Evolutionary conservation across 2,329 filamentous ascomycete species (phyloP).

Genomic region (Exophiala spinifera): DNA sequence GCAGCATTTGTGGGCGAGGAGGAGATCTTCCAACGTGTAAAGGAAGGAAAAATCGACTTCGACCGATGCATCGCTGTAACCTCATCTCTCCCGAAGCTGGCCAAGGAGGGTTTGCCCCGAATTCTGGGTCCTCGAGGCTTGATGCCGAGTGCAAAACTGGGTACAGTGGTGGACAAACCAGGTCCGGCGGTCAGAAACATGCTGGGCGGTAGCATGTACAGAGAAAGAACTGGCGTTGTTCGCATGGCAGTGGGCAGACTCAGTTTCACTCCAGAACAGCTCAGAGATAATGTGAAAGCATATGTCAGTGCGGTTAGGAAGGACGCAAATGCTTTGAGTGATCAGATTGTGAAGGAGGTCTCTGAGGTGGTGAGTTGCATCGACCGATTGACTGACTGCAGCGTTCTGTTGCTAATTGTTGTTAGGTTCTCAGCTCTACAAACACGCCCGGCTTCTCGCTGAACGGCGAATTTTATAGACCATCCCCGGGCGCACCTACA

Average conservation of each 20-base stretch:
- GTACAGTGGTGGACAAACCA: constrained; percentile 83
- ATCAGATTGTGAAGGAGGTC: constrained; percentile 63
- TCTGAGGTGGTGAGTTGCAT: constrained; percentile 59
- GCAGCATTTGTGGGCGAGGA: constrained; percentile 83
- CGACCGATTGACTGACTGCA: not conserved
- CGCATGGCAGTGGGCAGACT: constrained; percentile 89
- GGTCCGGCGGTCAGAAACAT: constrained; percentile 72
- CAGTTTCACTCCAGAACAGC: constrained; percentile 79
- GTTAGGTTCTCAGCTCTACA: constrained; percentile 76
- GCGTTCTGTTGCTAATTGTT: constrained; percentile 32
- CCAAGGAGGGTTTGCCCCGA: constrained; percentile 74
- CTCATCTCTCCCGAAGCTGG: constrained; percentile 72
- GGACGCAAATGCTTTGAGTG: constrained; percentile 65
- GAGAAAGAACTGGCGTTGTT: constrained; percentile 79
- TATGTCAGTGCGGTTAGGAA: constrained; percentile 74
- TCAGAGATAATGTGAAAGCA: constrained; percentile 77
- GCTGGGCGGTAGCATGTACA: constrained; percentile 79
- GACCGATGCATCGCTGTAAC: constrained; percentile 85
- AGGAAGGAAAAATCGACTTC: constrained; percentile 75
- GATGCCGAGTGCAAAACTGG: constrained; percentile 86
- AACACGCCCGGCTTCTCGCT: constrained; percentile 82
- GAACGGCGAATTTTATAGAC: constrained; percentile 65
- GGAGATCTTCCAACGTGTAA: constrained; percentile 75
- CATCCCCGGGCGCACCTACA: constrained; percentile 12
- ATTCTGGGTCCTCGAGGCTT: constrained; percentile 83